Evolutionary conservation across 768 basidiomycete genomes (phyloP).

Genomic region (Tylopilus sp.): DNA sequence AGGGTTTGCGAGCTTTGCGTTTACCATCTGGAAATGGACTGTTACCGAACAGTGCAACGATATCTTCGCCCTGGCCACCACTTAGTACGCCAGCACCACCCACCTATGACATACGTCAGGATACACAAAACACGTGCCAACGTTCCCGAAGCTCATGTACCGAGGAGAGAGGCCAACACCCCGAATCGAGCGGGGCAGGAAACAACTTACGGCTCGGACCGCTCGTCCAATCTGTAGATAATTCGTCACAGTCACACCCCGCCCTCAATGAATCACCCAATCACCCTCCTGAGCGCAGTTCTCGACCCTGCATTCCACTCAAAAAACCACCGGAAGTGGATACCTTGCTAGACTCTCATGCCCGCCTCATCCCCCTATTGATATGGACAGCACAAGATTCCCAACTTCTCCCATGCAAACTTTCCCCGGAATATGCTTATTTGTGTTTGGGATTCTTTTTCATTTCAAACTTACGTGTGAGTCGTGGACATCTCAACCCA

Average conservation of each 20-base stretch:
- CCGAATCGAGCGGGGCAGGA: background rate
- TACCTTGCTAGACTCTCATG: constrained; percentile 39
- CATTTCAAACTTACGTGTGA: constrained; percentile 39
- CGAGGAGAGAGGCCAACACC: background rate
- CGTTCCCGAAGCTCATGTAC: background rate
- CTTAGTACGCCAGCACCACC: background rate
- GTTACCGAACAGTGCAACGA: background rate
- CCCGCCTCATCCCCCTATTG: constrained; percentile 37
- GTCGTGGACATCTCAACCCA: constrained; percentile 4
- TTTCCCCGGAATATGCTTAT: constrained; percentile 39
- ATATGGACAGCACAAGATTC: constrained; percentile 37
- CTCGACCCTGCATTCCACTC: constrained; percentile 16
- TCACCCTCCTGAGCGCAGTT: background rate
- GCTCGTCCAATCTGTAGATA: background rate
- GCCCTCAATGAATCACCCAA: background rate
- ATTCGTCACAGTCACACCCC: background rate
- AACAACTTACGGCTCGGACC: background rate
- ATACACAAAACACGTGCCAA: background rate
- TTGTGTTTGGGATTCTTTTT: constrained; percentile 47
- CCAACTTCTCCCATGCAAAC: constrained; percentile 20
- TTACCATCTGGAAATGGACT: background rate
- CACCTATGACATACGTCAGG: background rate
- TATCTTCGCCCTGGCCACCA: background rate
- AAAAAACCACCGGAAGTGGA: constrained; percentile 42
- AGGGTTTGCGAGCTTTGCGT: background rate